Evolutionary conservation across 768 basidiomycete species (phyloP).

Genomic region (Butyriboletus loyo): DNA sequence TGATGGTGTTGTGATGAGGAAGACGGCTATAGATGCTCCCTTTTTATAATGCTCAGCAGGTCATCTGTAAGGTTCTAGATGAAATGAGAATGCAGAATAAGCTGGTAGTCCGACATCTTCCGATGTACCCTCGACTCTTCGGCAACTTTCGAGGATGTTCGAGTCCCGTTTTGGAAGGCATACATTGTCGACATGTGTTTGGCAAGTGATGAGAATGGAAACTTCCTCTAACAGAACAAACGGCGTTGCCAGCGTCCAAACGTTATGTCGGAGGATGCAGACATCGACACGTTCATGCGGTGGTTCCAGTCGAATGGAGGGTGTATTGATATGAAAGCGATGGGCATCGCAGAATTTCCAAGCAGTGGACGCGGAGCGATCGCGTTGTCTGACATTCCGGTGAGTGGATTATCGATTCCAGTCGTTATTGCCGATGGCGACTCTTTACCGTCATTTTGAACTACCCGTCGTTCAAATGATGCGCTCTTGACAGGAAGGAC

Average conservation of each 20-base stretch:
- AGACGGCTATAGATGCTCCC: too few relatives aligned
- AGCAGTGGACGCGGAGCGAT: slow-evolving; percentile 71
- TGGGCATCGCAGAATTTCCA: slow-evolving; percentile 46
- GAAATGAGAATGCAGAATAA: neutral
- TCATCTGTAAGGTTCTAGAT: slow-evolving; percentile 3
- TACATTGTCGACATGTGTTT: slow-evolving; percentile 1
- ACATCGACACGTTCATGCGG: slow-evolving; percentile 37
- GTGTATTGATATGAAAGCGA: slow-evolving; percentile 40
- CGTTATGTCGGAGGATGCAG: slow-evolving; percentile 4
- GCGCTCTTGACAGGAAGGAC: slow-evolving; percentile 52
- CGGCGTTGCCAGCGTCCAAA: neutral
- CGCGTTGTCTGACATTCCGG: slow-evolving; percentile 71
- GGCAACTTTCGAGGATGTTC: slow-evolving; percentile 9
- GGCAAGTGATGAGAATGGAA: neutral
- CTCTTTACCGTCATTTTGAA: neutral
- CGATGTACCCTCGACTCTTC: neutral
- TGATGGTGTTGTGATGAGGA: neutral
- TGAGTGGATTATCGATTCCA: slow-evolving; percentile 29
- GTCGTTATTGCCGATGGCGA: neutral
- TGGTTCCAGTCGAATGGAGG: slow-evolving; percentile 62
- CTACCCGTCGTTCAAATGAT: neutral
- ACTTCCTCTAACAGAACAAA: neutral
- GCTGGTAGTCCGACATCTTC: neutral
- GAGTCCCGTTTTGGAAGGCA: slow-evolving; percentile 4
- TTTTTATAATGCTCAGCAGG: slow-evolving; percentile 1